A percentile compares a stretch with the other conserved stretches of the same genome.
These are phyloP conservation scores for Alternaria incomplexa DNA, from an alignment of 2,329 filamentous ascomycete species.

Conservation along the genomic window DNA sequence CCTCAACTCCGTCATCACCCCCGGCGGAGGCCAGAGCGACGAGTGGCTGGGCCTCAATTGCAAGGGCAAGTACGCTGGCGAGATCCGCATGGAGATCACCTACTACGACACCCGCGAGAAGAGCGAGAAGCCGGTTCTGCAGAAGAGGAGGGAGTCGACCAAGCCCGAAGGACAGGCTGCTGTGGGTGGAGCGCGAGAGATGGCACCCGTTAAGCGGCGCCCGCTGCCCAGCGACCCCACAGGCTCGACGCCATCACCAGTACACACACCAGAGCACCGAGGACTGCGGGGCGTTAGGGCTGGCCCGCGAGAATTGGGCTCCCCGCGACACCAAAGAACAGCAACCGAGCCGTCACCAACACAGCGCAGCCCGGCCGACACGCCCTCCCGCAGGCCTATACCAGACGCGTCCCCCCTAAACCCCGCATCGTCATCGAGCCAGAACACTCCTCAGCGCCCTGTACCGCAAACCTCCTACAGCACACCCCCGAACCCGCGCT, in stretches of 20 bases:
- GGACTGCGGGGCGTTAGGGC: conserved; percentile 37
- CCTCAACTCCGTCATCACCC: conserved; percentile 78
- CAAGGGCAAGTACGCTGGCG: conserved; percentile 93
- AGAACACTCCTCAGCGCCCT: conserved; percentile 35
- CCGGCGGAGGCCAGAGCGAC: conserved; percentile 91
- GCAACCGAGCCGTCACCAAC: conserved; percentile 28
- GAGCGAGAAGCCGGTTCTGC: conserved; percentile 68
- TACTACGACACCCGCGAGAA: conserved; percentile 92
- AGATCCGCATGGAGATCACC: conserved; percentile 92
- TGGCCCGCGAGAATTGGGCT: conserved; percentile 44
- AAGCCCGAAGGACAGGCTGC: conserved; percentile 47
- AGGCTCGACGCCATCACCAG: conserved; percentile 50
- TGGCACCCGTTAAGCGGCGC: conserved; percentile 75
- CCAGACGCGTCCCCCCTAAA: conserved; percentile 34
- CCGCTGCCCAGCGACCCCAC: conserved; percentile 83
- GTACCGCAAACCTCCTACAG: conserved; percentile 30
- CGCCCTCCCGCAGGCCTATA: conserved; percentile 37
- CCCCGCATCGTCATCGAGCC: conserved; percentile 23
- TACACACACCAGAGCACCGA: conserved; percentile 38
- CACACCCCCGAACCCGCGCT: conserved; percentile 32
- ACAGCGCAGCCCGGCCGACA: conserved; percentile 28
- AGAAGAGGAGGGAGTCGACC: conserved; percentile 58
- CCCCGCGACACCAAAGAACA: conserved; percentile 38
- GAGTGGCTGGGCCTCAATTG: conserved; percentile 88
- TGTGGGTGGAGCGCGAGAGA: conserved; percentile 59